phyloP scores from a whole-genome alignment of 306 rosid genomes.

The Fagus sylvatica region DNA sequence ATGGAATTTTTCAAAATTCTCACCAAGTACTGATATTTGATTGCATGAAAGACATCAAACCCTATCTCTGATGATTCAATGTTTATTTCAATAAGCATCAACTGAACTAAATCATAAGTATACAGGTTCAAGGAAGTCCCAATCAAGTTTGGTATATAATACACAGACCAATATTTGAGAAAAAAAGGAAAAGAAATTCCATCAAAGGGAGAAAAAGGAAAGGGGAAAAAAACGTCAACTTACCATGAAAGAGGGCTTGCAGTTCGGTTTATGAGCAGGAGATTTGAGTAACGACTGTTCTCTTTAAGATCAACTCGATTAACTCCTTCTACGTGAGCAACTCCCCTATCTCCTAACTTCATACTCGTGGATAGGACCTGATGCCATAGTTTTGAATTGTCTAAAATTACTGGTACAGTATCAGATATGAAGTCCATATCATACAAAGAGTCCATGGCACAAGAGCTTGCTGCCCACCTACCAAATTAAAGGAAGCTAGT shows the following conservation, averaged over 20 bases:
- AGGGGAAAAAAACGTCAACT: not conserved
- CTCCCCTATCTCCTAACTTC: constrained; percentile 81
- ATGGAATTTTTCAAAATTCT: not conserved
- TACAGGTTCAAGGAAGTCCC: not conserved
- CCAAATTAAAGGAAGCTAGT: constrained; percentile 30
- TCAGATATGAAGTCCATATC: constrained; percentile 67
- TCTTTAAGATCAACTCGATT: constrained; percentile 64
- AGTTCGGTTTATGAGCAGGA: constrained; percentile 86
- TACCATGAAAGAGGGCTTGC: constrained; percentile 93
- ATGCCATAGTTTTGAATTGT: constrained; percentile 82
- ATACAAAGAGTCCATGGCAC: constrained; percentile 87
- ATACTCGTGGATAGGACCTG: constrained; percentile 64
- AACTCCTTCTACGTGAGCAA: constrained; percentile 62
- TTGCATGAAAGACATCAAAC: not conserved
- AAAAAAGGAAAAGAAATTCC: not conserved
- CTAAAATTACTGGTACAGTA: constrained; percentile 82
- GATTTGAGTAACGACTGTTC: constrained; percentile 55
- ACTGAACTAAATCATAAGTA: not conserved
- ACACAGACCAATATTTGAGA: not conserved
- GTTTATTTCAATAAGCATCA: constrained; percentile 10
- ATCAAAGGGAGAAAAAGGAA: not conserved
- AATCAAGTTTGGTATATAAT: not conserved
- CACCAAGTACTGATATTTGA: constrained; percentile 6
- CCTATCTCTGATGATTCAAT: constrained; percentile 10
- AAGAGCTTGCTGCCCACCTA: constrained; percentile 81